Evolutionary conservation across 148 eudicot genomes (phyloP).

Genomic region (Camellia japonica): DNA sequence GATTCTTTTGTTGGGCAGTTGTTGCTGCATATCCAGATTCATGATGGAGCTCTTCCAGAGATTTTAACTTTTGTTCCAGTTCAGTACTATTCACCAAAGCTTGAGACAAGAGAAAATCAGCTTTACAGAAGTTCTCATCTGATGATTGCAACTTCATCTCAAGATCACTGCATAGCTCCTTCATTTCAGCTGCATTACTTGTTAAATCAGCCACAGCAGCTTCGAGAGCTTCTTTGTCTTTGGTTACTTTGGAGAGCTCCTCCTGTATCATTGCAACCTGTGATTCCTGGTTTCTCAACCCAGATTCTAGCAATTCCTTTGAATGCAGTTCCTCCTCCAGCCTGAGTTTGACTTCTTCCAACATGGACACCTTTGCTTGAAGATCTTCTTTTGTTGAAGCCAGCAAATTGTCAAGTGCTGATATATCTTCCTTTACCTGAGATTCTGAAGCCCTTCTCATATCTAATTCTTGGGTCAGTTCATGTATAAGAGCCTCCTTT

Average conservation of each 20-base stretch:
- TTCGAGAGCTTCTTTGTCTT: conserved; percentile 45
- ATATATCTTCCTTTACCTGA: conserved; percentile 43
- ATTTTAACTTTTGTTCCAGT: conserved; percentile 51
- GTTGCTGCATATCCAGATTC: conserved; percentile 46
- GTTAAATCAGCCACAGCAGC: conserved; percentile 44
- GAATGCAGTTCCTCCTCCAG: conserved; percentile 43
- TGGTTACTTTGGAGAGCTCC: conserved; percentile 31
- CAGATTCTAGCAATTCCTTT: conserved; percentile 35
- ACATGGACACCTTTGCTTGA: conserved; percentile 37
- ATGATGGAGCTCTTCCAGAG: conserved; percentile 48
- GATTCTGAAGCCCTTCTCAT: conserved; percentile 45
- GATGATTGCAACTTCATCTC: conserved; percentile 49
- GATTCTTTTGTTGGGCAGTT: conserved; percentile 37
- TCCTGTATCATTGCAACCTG: conserved; percentile 29
- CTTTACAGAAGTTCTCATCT: conserved; percentile 52
- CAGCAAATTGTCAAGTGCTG: conserved; percentile 35
- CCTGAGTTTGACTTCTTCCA: conserved; percentile 44
- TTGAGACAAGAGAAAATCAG: conserved; percentile 48
- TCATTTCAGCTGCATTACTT: conserved; percentile 31
- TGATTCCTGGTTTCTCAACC: conserved; percentile 27
- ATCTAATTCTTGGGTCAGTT: conserved; percentile 52
- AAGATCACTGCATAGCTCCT: conserved; percentile 47
- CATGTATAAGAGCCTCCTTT: conserved; percentile 32
- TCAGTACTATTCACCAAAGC: conserved; percentile 42
- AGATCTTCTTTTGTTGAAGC: conserved; percentile 45